Percentiles rank a stretch among this genome's conserved stretches.
phyloP scores from a whole-genome alignment of 441 rosid genomes.

The Euphorbia celastroides region DNA sequence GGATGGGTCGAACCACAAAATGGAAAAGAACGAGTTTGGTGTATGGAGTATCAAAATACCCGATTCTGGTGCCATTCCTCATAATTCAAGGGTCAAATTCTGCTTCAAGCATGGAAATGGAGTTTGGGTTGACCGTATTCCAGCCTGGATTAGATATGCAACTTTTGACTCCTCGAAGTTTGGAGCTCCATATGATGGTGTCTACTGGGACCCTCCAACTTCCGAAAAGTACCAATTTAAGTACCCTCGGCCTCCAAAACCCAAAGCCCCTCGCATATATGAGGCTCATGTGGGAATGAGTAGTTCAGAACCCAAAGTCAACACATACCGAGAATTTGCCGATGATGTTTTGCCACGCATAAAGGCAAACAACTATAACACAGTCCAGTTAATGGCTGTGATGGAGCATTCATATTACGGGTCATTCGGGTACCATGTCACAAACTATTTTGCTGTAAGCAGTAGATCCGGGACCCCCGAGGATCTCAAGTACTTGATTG shows the following conservation, averaged over 20 bases:
- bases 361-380: slow-evolving; percentile 62
- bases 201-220: slow-evolving; percentile 75
- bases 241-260: slow-evolving; percentile 60
- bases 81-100: slow-evolving; percentile 72
- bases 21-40: slow-evolving; percentile 75
- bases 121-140: slow-evolving; percentile 66
- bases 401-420: slow-evolving; percentile 89
- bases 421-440: slow-evolving; percentile 77
- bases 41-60: slow-evolving; percentile 71
- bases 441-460: slow-evolving; percentile 78
- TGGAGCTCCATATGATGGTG: slow-evolving; percentile 82
- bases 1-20: slow-evolving; percentile 69
- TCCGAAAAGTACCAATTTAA: slow-evolving; percentile 64
- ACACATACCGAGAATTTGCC: slow-evolving; percentile 73
- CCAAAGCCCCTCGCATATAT: slow-evolving; percentile 62
- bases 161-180: slow-evolving; percentile 52
- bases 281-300: slow-evolving; percentile 96
- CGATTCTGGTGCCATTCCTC: slow-evolving; percentile 60
- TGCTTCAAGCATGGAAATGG: slow-evolving; percentile 62
- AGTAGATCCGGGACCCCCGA: slow-evolving; percentile 84
- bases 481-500: slow-evolving; percentile 79
- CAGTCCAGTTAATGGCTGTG: slow-evolving; percentile 77
- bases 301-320: slow-evolving; percentile 57
- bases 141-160: slow-evolving; percentile 80
- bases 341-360: slow-evolving; percentile 76